phyloP scores from a whole-genome alignment of 352 stramenopile species.

The Globisporangium echinulatum region DNA sequence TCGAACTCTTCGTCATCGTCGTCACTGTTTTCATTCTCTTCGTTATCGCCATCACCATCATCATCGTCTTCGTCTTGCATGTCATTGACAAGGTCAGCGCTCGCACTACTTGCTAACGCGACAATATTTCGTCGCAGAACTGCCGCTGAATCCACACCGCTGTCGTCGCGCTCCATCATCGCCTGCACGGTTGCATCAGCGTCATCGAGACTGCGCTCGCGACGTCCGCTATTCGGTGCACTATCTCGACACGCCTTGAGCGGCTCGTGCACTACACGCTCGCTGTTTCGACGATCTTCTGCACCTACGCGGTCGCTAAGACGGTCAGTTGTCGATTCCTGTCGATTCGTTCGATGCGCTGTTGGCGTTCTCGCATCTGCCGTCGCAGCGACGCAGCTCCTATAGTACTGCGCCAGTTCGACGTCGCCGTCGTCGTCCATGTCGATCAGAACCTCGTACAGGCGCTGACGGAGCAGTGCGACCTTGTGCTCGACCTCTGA shows the following conservation, averaged over 20 bases:
- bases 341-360: background rate
- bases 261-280: no score
- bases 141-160: no score
- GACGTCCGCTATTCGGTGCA: background rate
- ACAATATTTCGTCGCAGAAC: no score
- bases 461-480: slow-evolving; percentile 33
- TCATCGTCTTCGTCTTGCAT: background rate
- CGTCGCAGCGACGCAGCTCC: background rate
- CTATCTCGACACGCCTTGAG: background rate
- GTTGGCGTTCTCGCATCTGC: background rate
- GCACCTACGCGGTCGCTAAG: background rate
- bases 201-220: background rate
- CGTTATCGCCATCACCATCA: slow-evolving; percentile 8
- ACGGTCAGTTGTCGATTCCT: no score
- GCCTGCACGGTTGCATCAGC: background rate
- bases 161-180: background rate
- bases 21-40: slow-evolving; percentile 11
- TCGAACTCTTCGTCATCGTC: slow-evolving; percentile 12
- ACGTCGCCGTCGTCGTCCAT: slow-evolving; percentile 22
- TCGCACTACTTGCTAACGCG: background rate
- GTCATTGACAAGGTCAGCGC: background rate
- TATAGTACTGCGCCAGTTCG: slow-evolving; percentile 15
- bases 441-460: slow-evolving; percentile 35
- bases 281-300: background rate
- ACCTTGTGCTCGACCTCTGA: slow-evolving; percentile 30